Conservation (phyloP, 345 rosid genomes). For the Combretum micranthum region DNA sequence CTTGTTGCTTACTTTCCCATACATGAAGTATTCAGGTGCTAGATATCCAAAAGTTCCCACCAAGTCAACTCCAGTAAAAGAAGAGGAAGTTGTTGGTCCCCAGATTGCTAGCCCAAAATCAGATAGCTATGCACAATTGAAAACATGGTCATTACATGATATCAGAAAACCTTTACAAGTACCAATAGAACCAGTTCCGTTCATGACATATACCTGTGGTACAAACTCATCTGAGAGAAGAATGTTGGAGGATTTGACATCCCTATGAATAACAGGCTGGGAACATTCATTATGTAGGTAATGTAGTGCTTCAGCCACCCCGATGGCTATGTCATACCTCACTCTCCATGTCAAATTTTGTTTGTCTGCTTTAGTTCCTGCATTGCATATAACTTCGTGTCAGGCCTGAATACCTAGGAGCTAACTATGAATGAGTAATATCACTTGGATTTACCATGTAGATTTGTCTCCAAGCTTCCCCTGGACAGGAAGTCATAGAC, state of each 20-base stretch:
- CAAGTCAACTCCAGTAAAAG: constrained; percentile 48
- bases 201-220: constrained; percentile 51
- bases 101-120: constrained; percentile 90
- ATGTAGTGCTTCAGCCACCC: constrained; percentile 67
- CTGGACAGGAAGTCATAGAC: constrained; percentile 57
- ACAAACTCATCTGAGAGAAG: constrained; percentile 67
- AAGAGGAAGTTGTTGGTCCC: constrained; percentile 63
- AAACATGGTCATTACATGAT: neutral
- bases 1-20: constrained; percentile 87
- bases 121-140: constrained; percentile 43
- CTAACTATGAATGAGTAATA: neutral
- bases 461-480: constrained; percentile 79
- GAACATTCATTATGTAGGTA: constrained; percentile 62
- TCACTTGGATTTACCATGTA: constrained; percentile 42
- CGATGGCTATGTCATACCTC: constrained; percentile 52
- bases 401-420: neutral
- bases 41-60: constrained; percentile 97
- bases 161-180: no score
- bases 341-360: constrained; percentile 52
- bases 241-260: constrained; percentile 85
- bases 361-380: constrained; percentile 27
- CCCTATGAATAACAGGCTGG: constrained; percentile 81
- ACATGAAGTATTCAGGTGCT: constrained; percentile 98
- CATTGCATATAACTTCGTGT: constrained; percentile 6
- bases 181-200: neutral